Evolutionary conservation across 306 rosid genomes (phyloP).

Genomic region (Prunus kanzakura): DNA sequence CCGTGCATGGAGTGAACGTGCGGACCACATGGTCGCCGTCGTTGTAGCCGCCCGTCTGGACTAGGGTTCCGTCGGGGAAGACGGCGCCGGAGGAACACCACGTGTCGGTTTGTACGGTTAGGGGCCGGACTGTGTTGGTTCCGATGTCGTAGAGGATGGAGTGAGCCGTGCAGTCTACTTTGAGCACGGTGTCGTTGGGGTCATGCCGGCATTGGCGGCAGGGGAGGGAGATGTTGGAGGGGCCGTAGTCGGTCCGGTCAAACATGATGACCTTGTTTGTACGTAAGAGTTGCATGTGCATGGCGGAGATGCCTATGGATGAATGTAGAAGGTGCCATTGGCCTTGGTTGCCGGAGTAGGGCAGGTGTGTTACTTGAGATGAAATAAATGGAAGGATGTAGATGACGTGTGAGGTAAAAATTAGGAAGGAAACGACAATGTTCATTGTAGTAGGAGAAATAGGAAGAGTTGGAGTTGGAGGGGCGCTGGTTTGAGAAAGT

Average conservation of each 20-base stretch:
- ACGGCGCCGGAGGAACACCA: constrained; percentile 88
- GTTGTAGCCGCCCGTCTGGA: constrained; percentile 81
- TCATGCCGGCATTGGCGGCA: constrained; percentile 39
- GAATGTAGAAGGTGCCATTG: constrained; percentile 51
- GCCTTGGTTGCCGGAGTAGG: constrained; percentile 25
- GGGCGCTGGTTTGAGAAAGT: not conserved
- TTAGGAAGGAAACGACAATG: constrained; percentile 18
- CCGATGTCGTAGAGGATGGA: constrained; percentile 51
- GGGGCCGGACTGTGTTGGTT: constrained; percentile 57
- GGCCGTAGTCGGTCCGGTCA: constrained; percentile 67
- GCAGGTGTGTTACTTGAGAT: constrained; percentile 5
- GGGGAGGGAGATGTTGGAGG: constrained; percentile 56
- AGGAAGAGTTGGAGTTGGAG: constrained; percentile 12
- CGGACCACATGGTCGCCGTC: constrained; percentile 58
- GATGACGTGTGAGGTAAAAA: constrained; percentile 6
- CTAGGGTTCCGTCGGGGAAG: constrained; percentile 60
- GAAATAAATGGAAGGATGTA: not conserved
- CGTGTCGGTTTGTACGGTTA: constrained; percentile 55
- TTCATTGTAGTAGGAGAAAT: not conserved
- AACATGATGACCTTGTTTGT: constrained; percentile 52
- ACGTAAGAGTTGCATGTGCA: constrained; percentile 89
- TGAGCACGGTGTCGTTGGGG: constrained; percentile 36
- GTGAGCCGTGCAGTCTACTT: constrained; percentile 76
- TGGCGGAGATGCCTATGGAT: constrained; percentile 67
- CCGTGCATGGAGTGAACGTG: constrained; percentile 57